Base-by-base conservation (phyloP, 78 protist species). In the Parvularia atlantis region DNA sequence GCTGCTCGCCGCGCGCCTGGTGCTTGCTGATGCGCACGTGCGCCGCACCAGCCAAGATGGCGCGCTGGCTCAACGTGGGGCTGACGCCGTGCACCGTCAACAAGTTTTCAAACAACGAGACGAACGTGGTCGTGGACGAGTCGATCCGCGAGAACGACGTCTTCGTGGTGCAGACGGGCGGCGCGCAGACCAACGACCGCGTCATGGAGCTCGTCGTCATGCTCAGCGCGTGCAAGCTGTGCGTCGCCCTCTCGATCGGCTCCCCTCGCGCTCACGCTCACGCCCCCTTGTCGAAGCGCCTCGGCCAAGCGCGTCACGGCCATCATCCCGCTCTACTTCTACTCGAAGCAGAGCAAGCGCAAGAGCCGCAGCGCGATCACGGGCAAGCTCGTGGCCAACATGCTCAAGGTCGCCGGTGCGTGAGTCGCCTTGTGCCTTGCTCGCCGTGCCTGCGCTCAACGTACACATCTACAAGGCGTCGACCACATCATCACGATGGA, bases 401-500 rank as follows among this genome's bases (percentile, higher is more conserved):
- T 85, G 68, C 77, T 90, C 40, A 77, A 66, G 31, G 76, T 86
- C 24, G 84, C 90, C n/a, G 95, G 90, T 30, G n/a, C n/a, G n/a
- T n/a, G n/a, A n/a, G n/a, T n/a, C n/a, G n/a, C n/a, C n/a, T n/a
- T n/a, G n/a, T n/a, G n/a, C n/a, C n/a, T n/a, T n/a, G n/a, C n/a
- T n/a, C n/a, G n/a, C n/a, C n/a, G n/a, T n/a, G n/a, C n/a, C n/a
- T n/a, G n/a, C n/a, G n/a, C n/a, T n/a, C n/a, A n/a, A n/a, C n/a
- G n/a, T n/a, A n/a, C n/a, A n/a, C n/a, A n/a, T n/a, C n/a, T n/a
- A n/a, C n/a, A n/a, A n/a, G n/a, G 46, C 19, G 85, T 85, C 31
- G 91, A 90, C 72, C 85, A 90, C 61, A 81, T 90, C 52, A 71
- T 90, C 46, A 67, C 86, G 26, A 70, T 85, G 85, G 95, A 90